These are phyloP conservation scores for Rubia yunnanensis DNA, from an alignment of 257 asterid species.

Conservation along the genomic window DNA sequence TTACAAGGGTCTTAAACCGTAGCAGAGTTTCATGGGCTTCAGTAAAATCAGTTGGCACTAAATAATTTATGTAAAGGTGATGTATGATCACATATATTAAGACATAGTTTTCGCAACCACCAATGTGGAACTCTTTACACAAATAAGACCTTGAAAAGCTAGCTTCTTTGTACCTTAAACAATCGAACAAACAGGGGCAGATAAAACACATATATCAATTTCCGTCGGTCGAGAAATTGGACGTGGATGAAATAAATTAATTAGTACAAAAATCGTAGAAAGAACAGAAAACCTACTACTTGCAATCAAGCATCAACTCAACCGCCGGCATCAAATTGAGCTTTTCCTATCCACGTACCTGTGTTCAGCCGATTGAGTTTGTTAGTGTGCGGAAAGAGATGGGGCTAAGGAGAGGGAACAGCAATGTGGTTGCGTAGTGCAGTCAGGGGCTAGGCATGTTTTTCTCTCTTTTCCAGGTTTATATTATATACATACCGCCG, in stretches of 20 bases:
- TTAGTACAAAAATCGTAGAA: background rate
- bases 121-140: no score
- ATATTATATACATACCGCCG: background rate
- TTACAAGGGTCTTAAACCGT: no score
- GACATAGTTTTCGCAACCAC: no score
- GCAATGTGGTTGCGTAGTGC: background rate
- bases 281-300: background rate
- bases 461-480: background rate
- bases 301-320: background rate
- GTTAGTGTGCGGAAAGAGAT: background rate
- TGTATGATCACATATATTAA: no score
- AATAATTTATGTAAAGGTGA: no score
- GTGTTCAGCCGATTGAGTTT: no score
- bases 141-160: background rate
- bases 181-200: background rate
- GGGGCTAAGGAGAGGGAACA: no score
- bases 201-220: background rate
- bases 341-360: background rate
- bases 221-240: background rate
- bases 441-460: background rate
- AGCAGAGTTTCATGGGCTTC: no score
- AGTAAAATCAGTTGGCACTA: no score
- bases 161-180: background rate
- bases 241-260: background rate
- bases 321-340: background rate